Evolutionary conservation across 2,329 filamentous ascomycete species (phyloP), one percentile per base, ranked within the genome.

Genomic region (Stachybotrys chlorohalonatus): DNA sequence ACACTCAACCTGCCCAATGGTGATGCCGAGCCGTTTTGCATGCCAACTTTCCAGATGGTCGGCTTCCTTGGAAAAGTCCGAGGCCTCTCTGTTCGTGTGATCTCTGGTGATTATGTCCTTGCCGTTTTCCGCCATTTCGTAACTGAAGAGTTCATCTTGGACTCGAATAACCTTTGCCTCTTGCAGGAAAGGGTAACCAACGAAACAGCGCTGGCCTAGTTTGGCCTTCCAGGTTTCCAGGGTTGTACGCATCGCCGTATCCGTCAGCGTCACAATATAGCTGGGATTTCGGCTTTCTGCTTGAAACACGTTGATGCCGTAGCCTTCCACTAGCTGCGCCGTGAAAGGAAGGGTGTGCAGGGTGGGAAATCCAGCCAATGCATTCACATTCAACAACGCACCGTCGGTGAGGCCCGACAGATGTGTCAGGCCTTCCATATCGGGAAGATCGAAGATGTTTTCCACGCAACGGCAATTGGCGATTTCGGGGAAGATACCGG

Each of bases 201-300:
- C 89, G 67, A 90, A 90, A 56, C 95, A 92, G 57, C 86, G 85
- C 70, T 93, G 82, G 49, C 92, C 93, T 49, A 99, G 79, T 66
- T 90, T 93, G 52, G 76, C 73, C 68, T 90, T 90, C 54, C 92
- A 92, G 54, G 82, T 74, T 60, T 89, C 84, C 24, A 85, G 77
- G 59, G 82, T 88, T 51, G 87, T 85, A 42, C 87, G 84, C 55
- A 75, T 73, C 59, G 92, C 90, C 0, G 89, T 83, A 45, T 90
- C 86, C 36, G 85, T 79, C 52, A 99, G 76, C 2, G 90, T 96
- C 55, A 97, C 81, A 30, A 97, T 83, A 84, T 97, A 92, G 70
- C 93, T 99, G 70, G 96, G 92, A 66, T 97, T 97, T 52, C 90
- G 86, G 68, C 92, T 96, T 62, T 97, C 94, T 62, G 93, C 85